These are phyloP conservation scores for Phytomonas sp. DNA, from an alignment of 208 protist species.

Conservation along the genomic window DNA sequence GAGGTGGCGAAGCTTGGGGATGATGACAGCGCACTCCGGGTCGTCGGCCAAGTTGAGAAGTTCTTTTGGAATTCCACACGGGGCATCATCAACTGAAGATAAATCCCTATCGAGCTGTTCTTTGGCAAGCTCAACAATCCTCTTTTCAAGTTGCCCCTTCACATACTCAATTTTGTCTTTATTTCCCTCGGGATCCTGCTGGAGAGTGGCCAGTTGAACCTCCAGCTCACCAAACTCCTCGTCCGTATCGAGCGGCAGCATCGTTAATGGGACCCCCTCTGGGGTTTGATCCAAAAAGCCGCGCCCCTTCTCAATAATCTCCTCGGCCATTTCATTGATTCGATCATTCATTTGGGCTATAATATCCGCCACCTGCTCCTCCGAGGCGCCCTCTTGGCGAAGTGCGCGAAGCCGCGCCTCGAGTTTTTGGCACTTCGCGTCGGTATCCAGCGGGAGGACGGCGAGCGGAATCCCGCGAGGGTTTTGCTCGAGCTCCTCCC, in stretches of 20 bases:
- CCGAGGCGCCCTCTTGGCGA: slow-evolving; percentile 36
- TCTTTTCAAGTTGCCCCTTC: slow-evolving; percentile 35
- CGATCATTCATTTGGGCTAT: slow-evolving; percentile 33
- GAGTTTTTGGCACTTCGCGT: slow-evolving; percentile 47
- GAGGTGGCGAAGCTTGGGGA: slow-evolving; percentile 14
- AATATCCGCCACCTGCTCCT: slow-evolving; percentile 29
- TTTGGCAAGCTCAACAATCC: slow-evolving; percentile 45
- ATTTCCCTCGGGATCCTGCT: slow-evolving; percentile 23
- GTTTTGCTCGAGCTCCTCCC: slow-evolving; percentile 39
- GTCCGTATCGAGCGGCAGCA: slow-evolving; percentile 55
- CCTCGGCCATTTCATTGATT: slow-evolving; percentile 35
- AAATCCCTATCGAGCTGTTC: slow-evolving; percentile 58
- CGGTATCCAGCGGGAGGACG: slow-evolving; percentile 51
- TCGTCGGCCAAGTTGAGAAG: slow-evolving; percentile 67
- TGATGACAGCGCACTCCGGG: slow-evolving; percentile 47
- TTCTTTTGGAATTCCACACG: slow-evolving; percentile 60
- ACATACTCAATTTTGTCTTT: slow-evolving; percentile 32
- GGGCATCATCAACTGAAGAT: slow-evolving; percentile 31
- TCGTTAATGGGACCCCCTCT: slow-evolving; percentile 49
- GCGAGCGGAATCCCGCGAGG: slow-evolving; percentile 53
- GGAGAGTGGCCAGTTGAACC: slow-evolving; percentile 37
- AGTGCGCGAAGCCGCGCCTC: slow-evolving; percentile 49
- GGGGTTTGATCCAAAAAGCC: slow-evolving; percentile 25
- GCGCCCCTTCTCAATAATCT: slow-evolving; percentile 31
- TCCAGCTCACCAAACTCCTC: slow-evolving; percentile 43